phyloP scores from a whole-genome alignment of 1,284 basidiomycete genomes.

The Microbotryum lychnidis-dioicae region DNA sequence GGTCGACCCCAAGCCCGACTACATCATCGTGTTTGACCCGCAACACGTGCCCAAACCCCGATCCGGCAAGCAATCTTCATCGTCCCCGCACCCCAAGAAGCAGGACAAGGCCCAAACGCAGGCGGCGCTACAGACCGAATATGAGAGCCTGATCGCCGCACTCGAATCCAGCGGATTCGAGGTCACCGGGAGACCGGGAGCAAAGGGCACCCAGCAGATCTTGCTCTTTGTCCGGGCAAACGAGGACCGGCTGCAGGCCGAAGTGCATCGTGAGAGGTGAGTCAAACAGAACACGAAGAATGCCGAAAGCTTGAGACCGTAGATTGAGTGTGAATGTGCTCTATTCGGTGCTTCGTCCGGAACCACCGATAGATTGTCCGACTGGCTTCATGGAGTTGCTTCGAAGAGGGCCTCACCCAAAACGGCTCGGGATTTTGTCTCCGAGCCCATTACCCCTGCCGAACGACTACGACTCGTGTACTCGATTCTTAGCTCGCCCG shows the following conservation, averaged over 20 bases:
- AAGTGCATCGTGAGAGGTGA: constrained; percentile 68
- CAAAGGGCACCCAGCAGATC: constrained; percentile 59
- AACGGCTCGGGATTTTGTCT: constrained; percentile 44
- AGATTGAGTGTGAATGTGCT: constrained; percentile 11
- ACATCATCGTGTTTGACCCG: constrained; percentile 19
- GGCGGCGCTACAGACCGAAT: constrained; percentile 48
- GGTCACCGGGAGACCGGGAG: constrained; percentile 63
- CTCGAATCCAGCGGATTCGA: constrained; percentile 56
- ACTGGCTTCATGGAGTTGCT: constrained; percentile 57
- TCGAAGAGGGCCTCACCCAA: constrained; percentile 44
- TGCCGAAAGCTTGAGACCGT: constrained; percentile 20
- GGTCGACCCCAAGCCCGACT: constrained; percentile 17
- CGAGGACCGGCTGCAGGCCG: constrained; percentile 52
- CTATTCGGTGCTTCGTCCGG: not conserved
- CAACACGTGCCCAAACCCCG: constrained; percentile 5
- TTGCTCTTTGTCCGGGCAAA: constrained; percentile 72
- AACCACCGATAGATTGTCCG: constrained; percentile 47
- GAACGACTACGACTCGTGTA: constrained; percentile 73
- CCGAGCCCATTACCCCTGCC: constrained; percentile 52
- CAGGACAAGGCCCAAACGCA: not conserved
- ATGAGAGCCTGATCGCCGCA: constrained; percentile 54
- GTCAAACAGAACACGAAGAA: constrained; percentile 35
- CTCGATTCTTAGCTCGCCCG: constrained; percentile 66
- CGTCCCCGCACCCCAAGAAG: too few species aligned
- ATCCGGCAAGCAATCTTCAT: not conserved